Percentiles rank a stretch among this genome's conserved stretches.
Conservation (phyloP, 768 basidiomycete species). For the Mycena leptocephala region DNA sequence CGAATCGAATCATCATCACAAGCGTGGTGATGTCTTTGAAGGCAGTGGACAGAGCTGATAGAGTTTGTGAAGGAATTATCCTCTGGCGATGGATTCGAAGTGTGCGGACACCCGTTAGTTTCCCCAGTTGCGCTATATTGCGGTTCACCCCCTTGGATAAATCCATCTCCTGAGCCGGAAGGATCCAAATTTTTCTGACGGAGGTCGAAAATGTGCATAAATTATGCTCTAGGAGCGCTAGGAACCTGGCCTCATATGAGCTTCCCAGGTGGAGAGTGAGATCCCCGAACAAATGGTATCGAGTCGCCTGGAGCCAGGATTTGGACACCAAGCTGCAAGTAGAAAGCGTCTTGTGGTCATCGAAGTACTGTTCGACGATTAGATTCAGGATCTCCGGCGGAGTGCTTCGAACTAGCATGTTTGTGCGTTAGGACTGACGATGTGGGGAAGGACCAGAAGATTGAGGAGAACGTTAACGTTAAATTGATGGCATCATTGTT, state of each 20-base stretch:
- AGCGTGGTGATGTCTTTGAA: constrained; percentile 29
- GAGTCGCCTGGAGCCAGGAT: constrained; percentile 23
- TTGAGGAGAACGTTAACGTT: background rate
- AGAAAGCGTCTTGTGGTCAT: background rate
- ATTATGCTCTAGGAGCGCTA: constrained; percentile 11
- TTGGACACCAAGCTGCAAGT: constrained; percentile 41
- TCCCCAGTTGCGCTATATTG: constrained; percentile 8
- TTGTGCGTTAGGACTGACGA: background rate
- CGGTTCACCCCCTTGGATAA: constrained; percentile 4
- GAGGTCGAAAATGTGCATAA: constrained; percentile 28
- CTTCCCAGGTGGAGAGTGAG: constrained; percentile 23
- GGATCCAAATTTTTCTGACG: constrained; percentile 31
- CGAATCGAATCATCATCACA: constrained; percentile 25
- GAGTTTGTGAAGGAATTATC: constrained; percentile 9
- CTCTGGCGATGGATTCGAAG: constrained; percentile 28
- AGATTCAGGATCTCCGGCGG: constrained; percentile 24
- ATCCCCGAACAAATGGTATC: constrained; percentile 31
- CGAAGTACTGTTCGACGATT: constrained; percentile 11
- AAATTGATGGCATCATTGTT: background rate
- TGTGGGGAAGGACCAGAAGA: too few relatives aligned
- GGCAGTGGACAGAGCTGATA: constrained; percentile 2
- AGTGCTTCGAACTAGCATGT: constrained; percentile 1
- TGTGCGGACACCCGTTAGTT: constrained; percentile 15
- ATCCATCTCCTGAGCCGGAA: constrained; percentile 1
- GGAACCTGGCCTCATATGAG: constrained; percentile 1